A percentile compares a stretch with the other conserved stretches of the same genome.
These are phyloP conservation scores for Euphorbia corollata DNA, from an alignment of 441 rosid genomes.

Conservation along the genomic window DNA sequence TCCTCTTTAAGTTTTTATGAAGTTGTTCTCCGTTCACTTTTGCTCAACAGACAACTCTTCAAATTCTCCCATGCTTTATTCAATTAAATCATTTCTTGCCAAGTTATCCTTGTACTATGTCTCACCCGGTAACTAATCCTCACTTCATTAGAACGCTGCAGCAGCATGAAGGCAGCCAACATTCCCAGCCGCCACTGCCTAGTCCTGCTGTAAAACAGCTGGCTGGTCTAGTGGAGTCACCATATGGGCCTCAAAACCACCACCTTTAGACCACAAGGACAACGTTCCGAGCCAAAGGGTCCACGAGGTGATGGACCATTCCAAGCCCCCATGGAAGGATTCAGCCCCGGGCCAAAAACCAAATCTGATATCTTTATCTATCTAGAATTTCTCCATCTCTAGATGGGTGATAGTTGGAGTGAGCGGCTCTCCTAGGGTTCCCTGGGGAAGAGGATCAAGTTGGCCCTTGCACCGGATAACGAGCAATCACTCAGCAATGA, in stretches of 20 bases:
- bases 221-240: background rate
- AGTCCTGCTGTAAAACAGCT: background rate
- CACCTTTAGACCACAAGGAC: slow-evolving; percentile 12
- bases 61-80: slow-evolving; percentile 14
- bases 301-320: background rate
- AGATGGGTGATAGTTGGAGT: too few species aligned
- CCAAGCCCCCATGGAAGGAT: slow-evolving; percentile 23
- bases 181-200: background rate
- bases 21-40: slow-evolving; percentile 34
- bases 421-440: too few species aligned
- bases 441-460: too few species aligned
- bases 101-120: slow-evolving; percentile 23
- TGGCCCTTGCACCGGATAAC: too few species aligned
- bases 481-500: too few species aligned
- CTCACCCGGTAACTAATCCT: slow-evolving; percentile 57
- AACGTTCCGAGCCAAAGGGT: slow-evolving; percentile 4
- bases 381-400: too few species aligned
- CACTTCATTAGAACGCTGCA: slow-evolving; percentile 25
- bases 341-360: slow-evolving; percentile 16
- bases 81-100: slow-evolving; percentile 16
- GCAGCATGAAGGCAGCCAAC: slow-evolving; percentile 15
- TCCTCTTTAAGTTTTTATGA: slow-evolving; percentile 48
- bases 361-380: too few species aligned
- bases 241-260: slow-evolving; percentile 2
- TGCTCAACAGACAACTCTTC: slow-evolving; percentile 19